A percentile compares a stretch with the other conserved stretches of the same genome.
Conservation (phyloP, 2,329 filamentous ascomycete species). For the Trichophyton simii region DNA sequence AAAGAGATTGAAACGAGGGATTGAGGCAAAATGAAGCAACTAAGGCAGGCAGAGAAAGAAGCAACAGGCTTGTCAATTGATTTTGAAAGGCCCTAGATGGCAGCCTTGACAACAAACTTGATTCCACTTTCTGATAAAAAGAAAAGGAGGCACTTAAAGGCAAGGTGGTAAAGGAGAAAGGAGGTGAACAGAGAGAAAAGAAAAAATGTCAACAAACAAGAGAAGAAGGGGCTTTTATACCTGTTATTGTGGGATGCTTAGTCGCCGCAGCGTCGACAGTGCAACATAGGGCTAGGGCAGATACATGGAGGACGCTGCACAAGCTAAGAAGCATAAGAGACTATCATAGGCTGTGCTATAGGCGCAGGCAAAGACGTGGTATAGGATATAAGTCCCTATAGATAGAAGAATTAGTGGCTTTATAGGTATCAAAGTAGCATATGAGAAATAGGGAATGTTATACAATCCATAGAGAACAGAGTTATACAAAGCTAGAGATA, state of each 20-base stretch:
- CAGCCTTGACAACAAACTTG: not conserved
- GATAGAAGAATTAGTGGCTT: not conserved
- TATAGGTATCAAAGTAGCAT: not conserved
- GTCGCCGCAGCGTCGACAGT: not conserved
- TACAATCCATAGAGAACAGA: too few species aligned
- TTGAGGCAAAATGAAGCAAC: not conserved
- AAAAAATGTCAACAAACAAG: not conserved
- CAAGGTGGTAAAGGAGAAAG: not conserved
- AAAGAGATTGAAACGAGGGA: not conserved
- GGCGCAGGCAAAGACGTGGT: not conserved
- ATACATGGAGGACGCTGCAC: not conserved
- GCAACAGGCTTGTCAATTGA: not conserved
- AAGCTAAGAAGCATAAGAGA: not conserved
- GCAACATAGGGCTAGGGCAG: not conserved
- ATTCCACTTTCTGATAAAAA: not conserved
- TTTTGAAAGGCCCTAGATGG: not conserved
- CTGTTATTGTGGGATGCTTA: slow-evolving; percentile 1
- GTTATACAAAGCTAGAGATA: too few species aligned
- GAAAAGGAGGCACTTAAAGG: not conserved
- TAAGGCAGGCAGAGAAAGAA: not conserved
- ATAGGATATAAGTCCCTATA: too few species aligned
- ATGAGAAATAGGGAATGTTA: too few species aligned
- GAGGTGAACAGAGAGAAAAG: not conserved
- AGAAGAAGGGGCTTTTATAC: not conserved
- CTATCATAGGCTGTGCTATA: not conserved